Evolutionary conservation across 2,329 filamentous ascomycete species (phyloP).

Genomic region (Verticillium nubilum): DNA sequence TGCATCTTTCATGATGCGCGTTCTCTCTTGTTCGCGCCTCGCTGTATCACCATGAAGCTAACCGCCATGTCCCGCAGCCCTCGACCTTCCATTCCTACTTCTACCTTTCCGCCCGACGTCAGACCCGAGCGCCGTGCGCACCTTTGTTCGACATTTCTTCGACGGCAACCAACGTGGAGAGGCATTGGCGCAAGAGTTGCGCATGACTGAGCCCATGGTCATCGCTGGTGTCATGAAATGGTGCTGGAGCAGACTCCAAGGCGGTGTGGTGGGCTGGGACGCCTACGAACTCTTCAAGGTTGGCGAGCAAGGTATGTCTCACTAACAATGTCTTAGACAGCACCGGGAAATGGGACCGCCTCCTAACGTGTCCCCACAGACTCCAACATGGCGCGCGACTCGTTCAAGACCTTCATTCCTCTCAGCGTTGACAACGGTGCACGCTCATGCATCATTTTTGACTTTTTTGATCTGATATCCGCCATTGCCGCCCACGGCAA

Average conservation of each 20-base stretch:
- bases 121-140: constrained; percentile 85
- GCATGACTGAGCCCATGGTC: constrained; percentile 91
- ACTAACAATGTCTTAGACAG: neutral
- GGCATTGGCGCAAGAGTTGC: constrained; percentile 74
- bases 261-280: constrained; percentile 93
- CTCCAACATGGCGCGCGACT: constrained; percentile 84
- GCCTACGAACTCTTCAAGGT: constrained; percentile 94
- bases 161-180: constrained; percentile 65
- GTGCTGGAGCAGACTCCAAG: constrained; percentile 92
- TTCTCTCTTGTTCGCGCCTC: neutral
- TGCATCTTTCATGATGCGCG: neutral
- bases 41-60: neutral
- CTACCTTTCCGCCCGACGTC: constrained; percentile 91
- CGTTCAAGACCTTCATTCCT: constrained; percentile 94
- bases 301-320: constrained; percentile 73
- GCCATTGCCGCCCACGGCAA: constrained; percentile 92
- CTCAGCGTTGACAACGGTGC: constrained; percentile 85
- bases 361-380: constrained; percentile 48
- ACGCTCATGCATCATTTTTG: constrained; percentile 83
- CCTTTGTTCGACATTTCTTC: constrained; percentile 91
- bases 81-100: constrained; percentile 87
- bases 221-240: constrained; percentile 93
- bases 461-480: constrained; percentile 91
- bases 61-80: constrained; percentile 45
- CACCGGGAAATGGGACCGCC: neutral